Base-by-base conservation (phyloP, 1,139 yeast species). In the Starmera stellimalicola region DNA sequence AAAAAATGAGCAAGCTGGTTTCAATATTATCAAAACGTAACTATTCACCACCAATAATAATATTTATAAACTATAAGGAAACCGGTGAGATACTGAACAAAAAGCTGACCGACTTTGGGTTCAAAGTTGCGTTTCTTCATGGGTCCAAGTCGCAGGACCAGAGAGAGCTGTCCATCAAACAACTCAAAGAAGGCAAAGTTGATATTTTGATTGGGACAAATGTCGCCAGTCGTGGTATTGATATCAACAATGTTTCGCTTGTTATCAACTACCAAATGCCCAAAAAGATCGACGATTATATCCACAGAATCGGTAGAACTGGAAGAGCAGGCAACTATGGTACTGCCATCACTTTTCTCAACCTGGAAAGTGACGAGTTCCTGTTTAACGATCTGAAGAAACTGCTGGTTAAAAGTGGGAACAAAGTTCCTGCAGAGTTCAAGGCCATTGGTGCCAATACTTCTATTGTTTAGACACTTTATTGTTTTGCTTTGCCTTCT, bases 161-260 rank as follows among this genome's bases (percentile, higher is more conserved):
- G 47, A 72, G 98, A 56, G 97, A 91, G 51, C 57, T 59, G n/a
- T 80, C 95, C 0, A 65, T 91, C 30, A 63, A 64, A 15, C 72
- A 75, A 27, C 72, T 91, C 52, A 69, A 77, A 35, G 52, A 64
- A 10, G 83, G 85, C 19, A 61, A 64, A 19, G 73, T 75, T 2
- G 76, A 74, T 35, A 63, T 84, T 9, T 62, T 91, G 32, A 79
- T 91, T 22, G 96, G 96, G 9, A 91, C 98, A 0, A 96, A 91
- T 51, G 88, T 91, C 34, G 97, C 97, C 2, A 95, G 96, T 5
- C 75, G 98, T 62, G 98, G 98, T 57, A 77, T 91, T 39, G 97
- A 91, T 58, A 77, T 91, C 14, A 81, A 91, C 0, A 72, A 83
- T 47, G 94, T 91, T 8, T 73, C 93, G 0, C 57, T 88, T 29